Evolutionary conservation across 2,329 filamentous ascomycete species (phyloP).

Genomic region (Diplodia corticola): DNA sequence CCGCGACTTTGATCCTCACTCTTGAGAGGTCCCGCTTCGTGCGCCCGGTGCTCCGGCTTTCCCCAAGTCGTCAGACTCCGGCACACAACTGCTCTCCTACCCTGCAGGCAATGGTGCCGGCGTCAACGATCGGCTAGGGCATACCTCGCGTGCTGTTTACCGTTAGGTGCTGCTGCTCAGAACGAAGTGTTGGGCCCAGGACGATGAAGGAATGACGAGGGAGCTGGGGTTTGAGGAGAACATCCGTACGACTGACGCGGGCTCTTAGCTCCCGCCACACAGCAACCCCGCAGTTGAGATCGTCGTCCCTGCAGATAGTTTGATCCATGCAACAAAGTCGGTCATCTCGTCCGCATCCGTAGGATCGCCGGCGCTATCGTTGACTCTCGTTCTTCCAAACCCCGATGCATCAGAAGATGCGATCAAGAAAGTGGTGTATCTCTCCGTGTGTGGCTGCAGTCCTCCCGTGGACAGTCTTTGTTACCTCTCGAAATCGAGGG

Average conservation of each 20-base stretch:
- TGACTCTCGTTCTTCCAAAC: constrained; percentile 20
- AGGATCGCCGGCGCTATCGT: constrained; percentile 28
- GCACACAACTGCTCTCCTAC: constrained; percentile 15
- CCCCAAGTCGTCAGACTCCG: constrained; percentile 21
- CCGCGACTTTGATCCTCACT: constrained; percentile 45
- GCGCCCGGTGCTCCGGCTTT: constrained; percentile 24
- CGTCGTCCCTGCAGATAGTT: constrained; percentile 1
- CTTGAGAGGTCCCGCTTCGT: constrained; percentile 40
- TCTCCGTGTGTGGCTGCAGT: constrained; percentile 79
- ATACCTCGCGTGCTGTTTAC: constrained; percentile 14
- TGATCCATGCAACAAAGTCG: neutral
- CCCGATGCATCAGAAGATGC: constrained; percentile 24
- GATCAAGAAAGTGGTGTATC: constrained; percentile 41
- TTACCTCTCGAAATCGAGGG: constrained; percentile 71
- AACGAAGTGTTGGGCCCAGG: neutral
- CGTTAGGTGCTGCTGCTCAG: neutral
- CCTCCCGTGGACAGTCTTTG: constrained; percentile 94
- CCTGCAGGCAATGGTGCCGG: constrained; percentile 22
- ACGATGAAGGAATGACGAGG: neutral
- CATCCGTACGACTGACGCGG: constrained; percentile 2
- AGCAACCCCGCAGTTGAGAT: constrained; percentile 13
- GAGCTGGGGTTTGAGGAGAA: constrained; percentile 6
- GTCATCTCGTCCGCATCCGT: constrained; percentile 33
- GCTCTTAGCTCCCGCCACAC: constrained; percentile 3
- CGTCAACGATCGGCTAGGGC: constrained; percentile 22